Percentiles rank a stretch among this genome's conserved stretches.
Evolutionary conservation across 2,329 filamentous ascomycete species (phyloP).

Genomic region (Cordyceps militaris): DNA sequence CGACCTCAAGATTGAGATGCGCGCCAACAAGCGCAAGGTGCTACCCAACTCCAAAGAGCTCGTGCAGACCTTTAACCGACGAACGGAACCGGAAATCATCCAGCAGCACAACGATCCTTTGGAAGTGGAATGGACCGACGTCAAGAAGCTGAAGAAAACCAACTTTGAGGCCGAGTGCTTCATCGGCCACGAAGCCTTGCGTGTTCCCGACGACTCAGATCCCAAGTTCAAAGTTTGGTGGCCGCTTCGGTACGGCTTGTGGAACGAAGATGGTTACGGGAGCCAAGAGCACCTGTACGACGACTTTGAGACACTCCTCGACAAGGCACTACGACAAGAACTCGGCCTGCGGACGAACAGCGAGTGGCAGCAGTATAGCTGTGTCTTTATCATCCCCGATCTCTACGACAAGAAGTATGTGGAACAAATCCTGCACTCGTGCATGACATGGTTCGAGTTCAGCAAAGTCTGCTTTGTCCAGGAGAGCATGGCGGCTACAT

Average conservation of each 20-base stretch:
- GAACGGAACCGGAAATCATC: conserved; percentile 77
- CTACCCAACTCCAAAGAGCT: conserved; percentile 96
- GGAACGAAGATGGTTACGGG: conserved; percentile 84
- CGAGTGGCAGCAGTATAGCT: conserved; percentile 85
- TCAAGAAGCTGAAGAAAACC: conserved; percentile 59
- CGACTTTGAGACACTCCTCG: conserved; percentile 80
- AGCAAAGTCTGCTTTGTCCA: conserved; percentile 88
- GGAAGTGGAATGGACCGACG: conserved; percentile 91
- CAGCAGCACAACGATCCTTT: conserved; percentile 91
- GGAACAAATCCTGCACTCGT: conserved; percentile 72
- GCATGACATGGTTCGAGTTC: conserved; percentile 86
- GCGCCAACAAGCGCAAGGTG: conserved; percentile 87
- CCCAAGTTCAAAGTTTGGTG: conserved; percentile 90
- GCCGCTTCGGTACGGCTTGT: conserved; percentile 79
- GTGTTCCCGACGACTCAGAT: conserved; percentile 81
- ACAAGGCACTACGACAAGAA: conserved; percentile 80
- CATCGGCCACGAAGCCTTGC: conserved; percentile 72
- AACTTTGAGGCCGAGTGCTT: conserved; percentile 58
- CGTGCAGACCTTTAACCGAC: conserved; percentile 87
- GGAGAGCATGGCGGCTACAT: conserved; percentile 89
- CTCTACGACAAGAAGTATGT: conserved; percentile 94
- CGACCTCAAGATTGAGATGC: conserved; percentile 85
- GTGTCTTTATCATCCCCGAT: conserved; percentile 94
- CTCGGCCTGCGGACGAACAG: conserved; percentile 70
- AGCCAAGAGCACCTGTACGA: conserved; percentile 74